Conservation (phyloP, 169 alveolate genomes). For the Perkinsus chesapeaki region DNA sequence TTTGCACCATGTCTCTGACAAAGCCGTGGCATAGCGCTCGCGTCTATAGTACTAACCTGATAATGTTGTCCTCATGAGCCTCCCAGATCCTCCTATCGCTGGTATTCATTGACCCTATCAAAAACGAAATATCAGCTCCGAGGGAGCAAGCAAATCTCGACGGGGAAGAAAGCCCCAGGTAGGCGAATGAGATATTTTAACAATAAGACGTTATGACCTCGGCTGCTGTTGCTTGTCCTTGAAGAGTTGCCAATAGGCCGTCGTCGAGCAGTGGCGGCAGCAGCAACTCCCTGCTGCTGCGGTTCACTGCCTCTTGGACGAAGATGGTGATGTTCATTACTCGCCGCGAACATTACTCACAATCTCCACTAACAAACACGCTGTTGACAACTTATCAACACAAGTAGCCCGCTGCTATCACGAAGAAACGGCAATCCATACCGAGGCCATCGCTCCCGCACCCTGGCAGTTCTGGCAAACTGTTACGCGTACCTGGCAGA, state of each 20-base stretch:
- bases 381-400: not conserved
- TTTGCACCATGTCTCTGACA: constrained; percentile 15
- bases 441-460: not conserved
- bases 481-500: not conserved
- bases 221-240: not conserved
- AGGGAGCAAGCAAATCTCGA: not conserved
- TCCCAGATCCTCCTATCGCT: not conserved
- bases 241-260: not conserved
- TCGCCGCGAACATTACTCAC: not conserved
- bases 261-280: not conserved
- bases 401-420: not conserved
- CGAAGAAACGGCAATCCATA: not conserved
- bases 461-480: not conserved
- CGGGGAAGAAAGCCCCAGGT: too few relatives aligned
- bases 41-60: not conserved
- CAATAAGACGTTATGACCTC: not conserved
- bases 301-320: not conserved
- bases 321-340: not conserved
- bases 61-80: not conserved
- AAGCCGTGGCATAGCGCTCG: not conserved
- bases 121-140: not conserved
- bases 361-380: not conserved
- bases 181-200: too few relatives aligned
- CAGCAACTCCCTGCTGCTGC: not conserved
- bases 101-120: not conserved